A percentile compares a stretch with the other conserved stretches of the same genome.
Evolutionary conservation across 2,329 filamentous ascomycete species (phyloP).

Genomic region (Trichoderma gracile): DNA sequence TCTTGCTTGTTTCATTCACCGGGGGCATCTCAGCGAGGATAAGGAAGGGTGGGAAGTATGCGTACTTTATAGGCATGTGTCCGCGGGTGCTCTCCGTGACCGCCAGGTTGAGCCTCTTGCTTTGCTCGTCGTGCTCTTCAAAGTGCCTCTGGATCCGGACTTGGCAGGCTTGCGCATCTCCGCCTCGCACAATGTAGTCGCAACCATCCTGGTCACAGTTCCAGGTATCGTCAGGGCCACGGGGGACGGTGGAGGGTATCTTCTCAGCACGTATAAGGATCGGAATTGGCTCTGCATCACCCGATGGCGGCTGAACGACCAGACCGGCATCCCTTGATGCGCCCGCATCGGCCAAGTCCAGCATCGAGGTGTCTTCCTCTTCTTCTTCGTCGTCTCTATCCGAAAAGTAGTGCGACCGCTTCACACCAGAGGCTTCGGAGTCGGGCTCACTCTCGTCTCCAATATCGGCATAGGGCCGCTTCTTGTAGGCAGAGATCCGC

Average conservation of each 20-base stretch:
- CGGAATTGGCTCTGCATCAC: conserved; percentile 38
- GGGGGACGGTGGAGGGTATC: conserved; percentile 50
- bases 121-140: conserved; percentile 57
- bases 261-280: conserved; percentile 53
- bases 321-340: conserved; percentile 31
- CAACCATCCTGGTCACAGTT: conserved; percentile 65
- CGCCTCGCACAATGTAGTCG: conserved; percentile 62
- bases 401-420: conserved; percentile 40
- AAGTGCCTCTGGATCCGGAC: conserved; percentile 62
- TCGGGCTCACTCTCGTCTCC: conserved; percentile 45
- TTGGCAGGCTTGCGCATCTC: conserved; percentile 57
- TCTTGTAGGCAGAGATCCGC: conserved; percentile 46
- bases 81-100: conserved; percentile 58
- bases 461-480: conserved; percentile 45
- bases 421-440: conserved; percentile 39
- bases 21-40: conserved; percentile 36
- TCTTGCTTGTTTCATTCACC: background rate
- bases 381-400: conserved; percentile 40
- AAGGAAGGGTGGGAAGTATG: conserved; percentile 39
- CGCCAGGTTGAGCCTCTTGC: conserved; percentile 53
- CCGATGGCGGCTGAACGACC: background rate
- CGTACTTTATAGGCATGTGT: conserved; percentile 59
- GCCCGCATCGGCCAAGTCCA: conserved; percentile 33
- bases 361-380: conserved; percentile 41
- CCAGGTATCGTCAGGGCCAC: conserved; percentile 65